Percentiles rank a stretch among this genome's conserved stretches.
phyloP scores from a whole-genome alignment of 1,284 basidiomycete species.

The Pascua sp. region DNA sequence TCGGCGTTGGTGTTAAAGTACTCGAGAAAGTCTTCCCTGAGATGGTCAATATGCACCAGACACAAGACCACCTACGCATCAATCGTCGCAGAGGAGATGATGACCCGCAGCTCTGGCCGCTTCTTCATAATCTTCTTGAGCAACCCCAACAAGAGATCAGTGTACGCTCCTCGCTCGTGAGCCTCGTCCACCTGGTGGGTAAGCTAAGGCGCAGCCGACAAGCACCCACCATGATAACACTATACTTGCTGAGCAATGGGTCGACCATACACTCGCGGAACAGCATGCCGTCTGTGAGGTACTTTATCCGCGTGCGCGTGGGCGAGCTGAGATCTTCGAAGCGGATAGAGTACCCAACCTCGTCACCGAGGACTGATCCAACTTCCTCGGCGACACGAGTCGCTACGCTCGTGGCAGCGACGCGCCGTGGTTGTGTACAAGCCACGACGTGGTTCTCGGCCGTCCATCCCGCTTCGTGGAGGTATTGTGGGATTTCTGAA shows the following conservation, averaged over 20 bases:
- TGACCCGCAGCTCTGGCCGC: conserved; percentile 78
- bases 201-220: conserved; percentile 4
- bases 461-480: conserved; percentile 87
- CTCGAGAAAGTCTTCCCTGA: conserved; percentile 67
- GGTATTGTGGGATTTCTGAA: conserved; percentile 87
- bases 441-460: conserved; percentile 71
- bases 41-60: not conserved
- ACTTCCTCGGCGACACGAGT: conserved; percentile 84
- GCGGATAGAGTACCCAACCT: conserved; percentile 95
- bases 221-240: conserved; percentile 80
- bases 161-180: conserved; percentile 91
- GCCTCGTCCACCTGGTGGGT: conserved; percentile 81
- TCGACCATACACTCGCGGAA: conserved; percentile 91
- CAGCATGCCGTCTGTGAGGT: conserved; percentile 97
- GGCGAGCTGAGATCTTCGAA: conserved; percentile 89
- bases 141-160: conserved; percentile 87
- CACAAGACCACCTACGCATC: conserved; percentile 62
- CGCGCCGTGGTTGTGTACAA: conserved; percentile 90
- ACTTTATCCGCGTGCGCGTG: conserved; percentile 81
- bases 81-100: conserved; percentile 92
- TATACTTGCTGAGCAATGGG: conserved; percentile 81
- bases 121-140: conserved; percentile 92
- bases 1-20: conserved; percentile 68
- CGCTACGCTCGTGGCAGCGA: conserved; percentile 93
- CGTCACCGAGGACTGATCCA: conserved; percentile 80